Evolutionary conservation across 2,329 filamentous ascomycete genomes (phyloP), one percentile per base, ranked within the genome.

Genomic region (Cladorrhinum sp.): DNA sequence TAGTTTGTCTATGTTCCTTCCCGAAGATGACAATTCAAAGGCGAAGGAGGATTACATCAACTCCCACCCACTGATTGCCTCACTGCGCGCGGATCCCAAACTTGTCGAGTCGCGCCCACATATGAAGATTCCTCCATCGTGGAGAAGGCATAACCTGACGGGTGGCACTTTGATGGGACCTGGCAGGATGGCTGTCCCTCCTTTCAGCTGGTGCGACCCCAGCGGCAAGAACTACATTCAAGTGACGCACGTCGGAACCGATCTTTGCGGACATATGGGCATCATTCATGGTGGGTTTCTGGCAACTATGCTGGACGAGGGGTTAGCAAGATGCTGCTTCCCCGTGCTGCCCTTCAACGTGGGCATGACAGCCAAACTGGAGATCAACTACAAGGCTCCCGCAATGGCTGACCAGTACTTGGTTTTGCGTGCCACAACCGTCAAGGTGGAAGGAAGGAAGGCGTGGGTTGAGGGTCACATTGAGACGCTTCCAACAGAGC

Each of bases 251-350:
- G 81, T 96, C 0, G 93, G 93, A 1, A 76, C 81, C 2, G 87
- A 91, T 68, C 78, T 98, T 45, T 97, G 92, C 72, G 93, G 93
- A 1, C 93, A 98, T 74, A 90, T 91, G 5, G 92, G 90, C 2
- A 91, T 98, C 64, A 84, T 97, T 6, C 95, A 98, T 73, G 93
- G 93, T 55, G 93, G 93, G 0, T 78, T 96, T 65, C 79, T 98
- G 59, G 93, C 93, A n/a, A 97, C 93, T 12, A 82, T 98, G 72
- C 79, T 98, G 57, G 93, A 98, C 71, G 93, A 98, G 74, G 92
- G 91, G 0, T 79, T 98, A 49, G 93, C 90, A 29, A 82, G 92
- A 58, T 96, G 91, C 74, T 96, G 91, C 71, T 96, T 98, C 75
- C 87, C 86, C 4, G 92, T 91, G 23, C 79, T 98, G 70, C 93